Percentiles rank a stretch among this genome's conserved stretches.
These are phyloP conservation scores for Endoconidiophora polonica DNA, from an alignment of 2,329 filamentous ascomycete species.

Conservation along the genomic window DNA sequence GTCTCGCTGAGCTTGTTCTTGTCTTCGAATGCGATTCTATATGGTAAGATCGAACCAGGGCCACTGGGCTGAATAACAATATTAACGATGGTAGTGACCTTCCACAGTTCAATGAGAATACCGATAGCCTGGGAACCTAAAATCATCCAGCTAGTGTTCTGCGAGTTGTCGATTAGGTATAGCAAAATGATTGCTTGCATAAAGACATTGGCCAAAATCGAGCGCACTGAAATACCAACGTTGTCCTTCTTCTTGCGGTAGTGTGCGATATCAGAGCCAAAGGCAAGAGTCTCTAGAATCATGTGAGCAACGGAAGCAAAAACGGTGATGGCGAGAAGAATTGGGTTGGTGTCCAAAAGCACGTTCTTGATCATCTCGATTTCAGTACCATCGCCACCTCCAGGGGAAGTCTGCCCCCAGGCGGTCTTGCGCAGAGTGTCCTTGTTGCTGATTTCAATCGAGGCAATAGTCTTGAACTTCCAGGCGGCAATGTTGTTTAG, in stretches of 20 bases:
- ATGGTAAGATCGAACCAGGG: conserved; percentile 58
- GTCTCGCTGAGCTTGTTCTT: conserved; percentile 92
- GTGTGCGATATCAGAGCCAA: conserved; percentile 93
- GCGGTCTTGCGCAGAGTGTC: conserved; percentile 65
- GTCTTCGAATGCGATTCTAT: conserved; percentile 74
- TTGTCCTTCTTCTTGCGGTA: conserved; percentile 99
- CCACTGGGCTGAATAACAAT: conserved; percentile 58
- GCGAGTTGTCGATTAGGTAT: conserved; percentile 91
- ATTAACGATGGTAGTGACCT: conserved; percentile 88
- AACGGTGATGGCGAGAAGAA: conserved; percentile 69
- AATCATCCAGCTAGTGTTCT: conserved; percentile 99
- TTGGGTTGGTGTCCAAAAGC: conserved; percentile 83
- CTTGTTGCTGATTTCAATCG: conserved; percentile 75
- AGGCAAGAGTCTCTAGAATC: conserved; percentile 87
- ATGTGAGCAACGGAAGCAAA: conserved; percentile 80
- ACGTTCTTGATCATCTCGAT: conserved; percentile 97
- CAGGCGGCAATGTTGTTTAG: conserved; percentile 69
- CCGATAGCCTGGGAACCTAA: conserved; percentile 81
- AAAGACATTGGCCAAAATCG: conserved; percentile 91
- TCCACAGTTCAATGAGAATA: conserved; percentile 60
- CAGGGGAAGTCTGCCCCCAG: conserved; percentile 51
- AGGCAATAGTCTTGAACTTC: conserved; percentile 77
- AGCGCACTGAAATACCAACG: conserved; percentile 86
- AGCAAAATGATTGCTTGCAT: conserved; percentile 96
- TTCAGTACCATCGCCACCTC: conserved; percentile 76